Base-by-base conservation (phyloP, 202 grass and related monocot genomes). In the Musa balbisiana region DNA sequence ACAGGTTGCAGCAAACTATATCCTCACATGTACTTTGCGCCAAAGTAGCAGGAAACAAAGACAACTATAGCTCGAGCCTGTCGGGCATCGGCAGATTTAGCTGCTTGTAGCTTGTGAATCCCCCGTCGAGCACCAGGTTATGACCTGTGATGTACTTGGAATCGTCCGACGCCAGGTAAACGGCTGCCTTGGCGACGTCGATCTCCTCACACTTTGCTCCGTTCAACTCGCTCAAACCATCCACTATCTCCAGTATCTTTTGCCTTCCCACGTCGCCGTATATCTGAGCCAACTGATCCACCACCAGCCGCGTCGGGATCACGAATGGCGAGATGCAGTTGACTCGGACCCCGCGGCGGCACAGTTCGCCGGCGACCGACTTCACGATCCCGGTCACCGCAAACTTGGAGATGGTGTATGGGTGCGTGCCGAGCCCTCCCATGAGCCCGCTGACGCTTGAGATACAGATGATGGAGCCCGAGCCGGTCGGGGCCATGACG, bases 321-420 rank as follows among this genome's bases (percentile, higher is more conserved):
- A 86, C 88, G 76, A 78, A 84, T 16, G 90, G 90, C 11, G 94
- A 97, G 73, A 97, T 87, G 83, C 86, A 93, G 69, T 97, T 97
- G 53, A 93, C 75, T 5, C 90, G 77, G 23, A 97, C 76, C 15
- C 88, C 86, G 2, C 54, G 63, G 14, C 84, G 90, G 13, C 77
- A 64, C 13, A 91, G 78, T 83, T 97, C 90, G 8, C 80, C 55
- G 2, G 90, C 88, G 0, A 83, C 76, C 0, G 84, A 62, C 82
- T 79, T 87, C 2, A 97, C 88, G 12, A 87, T 66, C 2, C 88
- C 93, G 13, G 62, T 82, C 24, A 97, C 67, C 14, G 93, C 80
- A 59, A 82, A 84, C 84, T 97, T 97, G 20, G 90, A 97, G 23
- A 93, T 75, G 43, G 90, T 75, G 70, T 97, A 97, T 10, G 90